A percentile compares a stretch with the other conserved stretches of the same genome.
phyloP scores from a whole-genome alignment of 306 rosid genomes.

The Purshia tridentata region DNA sequence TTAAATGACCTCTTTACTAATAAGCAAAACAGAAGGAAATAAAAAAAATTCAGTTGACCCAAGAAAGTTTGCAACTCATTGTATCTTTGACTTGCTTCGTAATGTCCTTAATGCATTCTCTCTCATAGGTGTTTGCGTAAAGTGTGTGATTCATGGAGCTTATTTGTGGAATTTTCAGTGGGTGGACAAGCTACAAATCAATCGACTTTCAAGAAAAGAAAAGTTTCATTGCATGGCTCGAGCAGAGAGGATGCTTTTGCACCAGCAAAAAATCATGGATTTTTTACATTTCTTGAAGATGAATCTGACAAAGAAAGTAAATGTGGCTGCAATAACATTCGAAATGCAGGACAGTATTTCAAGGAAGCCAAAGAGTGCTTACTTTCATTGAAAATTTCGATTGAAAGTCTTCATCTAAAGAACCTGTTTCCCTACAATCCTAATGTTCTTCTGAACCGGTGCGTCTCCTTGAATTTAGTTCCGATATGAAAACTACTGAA shows the following conservation, averaged over 20 bases:
- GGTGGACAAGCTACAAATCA: constrained; percentile 31
- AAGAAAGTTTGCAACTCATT: background rate
- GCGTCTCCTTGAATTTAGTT: constrained; percentile 20
- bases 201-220: constrained; percentile 66
- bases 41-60: background rate
- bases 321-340: constrained; percentile 26
- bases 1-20: background rate
- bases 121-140: constrained; percentile 58
- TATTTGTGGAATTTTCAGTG: constrained; percentile 52
- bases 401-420: constrained; percentile 74
- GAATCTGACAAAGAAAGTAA: constrained; percentile 31
- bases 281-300: constrained; percentile 18
- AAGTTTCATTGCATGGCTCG: constrained; percentile 29
- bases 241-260: constrained; percentile 28
- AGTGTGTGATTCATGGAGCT: constrained; percentile 59
- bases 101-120: constrained; percentile 22
- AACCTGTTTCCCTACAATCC: constrained; percentile 84
- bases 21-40: background rate
- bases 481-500: constrained; percentile 6
- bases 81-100: constrained; percentile 15
- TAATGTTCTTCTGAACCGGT: constrained; percentile 65
- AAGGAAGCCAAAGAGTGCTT: constrained; percentile 65
- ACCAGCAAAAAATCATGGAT: constrained; percentile 23
- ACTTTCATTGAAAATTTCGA: constrained; percentile 61
- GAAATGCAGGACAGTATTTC: constrained; percentile 29